Conservation (phyloP, 2,329 filamentous ascomycete genomes). For the Hypomyces perniciosus region DNA sequence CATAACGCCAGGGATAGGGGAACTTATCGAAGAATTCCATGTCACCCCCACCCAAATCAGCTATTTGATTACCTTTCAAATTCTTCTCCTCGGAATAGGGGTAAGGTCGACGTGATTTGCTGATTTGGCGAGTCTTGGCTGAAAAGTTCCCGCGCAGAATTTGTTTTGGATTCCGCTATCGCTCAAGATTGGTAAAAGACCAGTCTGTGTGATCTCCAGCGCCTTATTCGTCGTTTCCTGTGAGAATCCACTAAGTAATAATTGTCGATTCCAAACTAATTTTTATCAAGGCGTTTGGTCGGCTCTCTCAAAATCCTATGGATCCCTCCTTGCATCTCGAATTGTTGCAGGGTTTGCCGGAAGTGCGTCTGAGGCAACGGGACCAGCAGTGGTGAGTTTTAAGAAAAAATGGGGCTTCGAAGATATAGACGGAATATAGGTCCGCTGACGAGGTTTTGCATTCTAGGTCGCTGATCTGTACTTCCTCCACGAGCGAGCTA, state of each 20-base stretch:
- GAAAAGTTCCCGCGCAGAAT: not conserved
- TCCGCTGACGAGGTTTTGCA: not conserved
- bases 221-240: not conserved
- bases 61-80: not conserved
- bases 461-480: constrained; percentile 2
- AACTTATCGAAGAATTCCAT: not conserved
- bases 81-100: constrained; percentile 2
- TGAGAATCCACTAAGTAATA: not conserved
- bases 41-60: not conserved
- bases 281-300: not conserved
- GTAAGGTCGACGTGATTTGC: not conserved
- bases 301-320: not conserved
- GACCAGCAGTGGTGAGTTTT: not conserved
- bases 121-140: not conserved
- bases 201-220: constrained; percentile 1
- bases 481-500: constrained; percentile 2
- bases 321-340: constrained; percentile 3
- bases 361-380: not conserved
- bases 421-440: not conserved
- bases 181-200: not conserved
- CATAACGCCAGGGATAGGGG: not conserved
- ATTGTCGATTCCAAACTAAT: not conserved
- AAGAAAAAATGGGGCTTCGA: not conserved
- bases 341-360: not conserved
- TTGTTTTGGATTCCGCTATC: constrained; percentile 4